A percentile compares a stretch with the other conserved stretches of the same genome.
Evolutionary conservation across 2,329 filamentous ascomycete genomes (phyloP).

Genomic region (Scedosporium aurantiacum): DNA sequence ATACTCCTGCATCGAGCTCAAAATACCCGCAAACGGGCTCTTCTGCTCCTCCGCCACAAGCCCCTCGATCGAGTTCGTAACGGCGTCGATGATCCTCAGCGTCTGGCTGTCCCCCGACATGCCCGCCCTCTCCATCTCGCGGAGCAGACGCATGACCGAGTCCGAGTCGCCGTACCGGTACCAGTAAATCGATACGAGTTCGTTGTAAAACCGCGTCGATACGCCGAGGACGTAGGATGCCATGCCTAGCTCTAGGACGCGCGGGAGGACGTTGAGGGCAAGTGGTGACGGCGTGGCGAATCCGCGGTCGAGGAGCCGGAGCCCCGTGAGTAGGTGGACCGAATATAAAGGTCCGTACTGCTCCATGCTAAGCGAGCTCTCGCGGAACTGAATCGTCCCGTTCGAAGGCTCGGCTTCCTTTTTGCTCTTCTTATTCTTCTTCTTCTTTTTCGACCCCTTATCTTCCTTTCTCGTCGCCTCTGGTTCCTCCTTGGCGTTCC

Average conservation of each 20-base stretch:
- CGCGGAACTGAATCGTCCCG: not conserved
- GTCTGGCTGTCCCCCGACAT: conserved; percentile 44
- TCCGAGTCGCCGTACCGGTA: conserved; percentile 45
- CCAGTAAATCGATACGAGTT: conserved; percentile 53
- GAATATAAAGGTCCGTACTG: conserved; percentile 56
- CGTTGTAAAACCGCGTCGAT: conserved; percentile 58
- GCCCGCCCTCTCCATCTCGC: conserved; percentile 56
- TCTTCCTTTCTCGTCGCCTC: not conserved
- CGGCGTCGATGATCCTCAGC: conserved; percentile 22
- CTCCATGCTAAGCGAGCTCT: conserved; percentile 31
- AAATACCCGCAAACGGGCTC: not conserved
- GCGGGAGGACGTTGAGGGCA: conserved; percentile 50
- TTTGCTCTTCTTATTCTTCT: conserved; percentile 2
- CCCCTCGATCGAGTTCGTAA: conserved; percentile 10
- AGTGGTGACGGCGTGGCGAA: conserved; percentile 50
- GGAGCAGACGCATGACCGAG: conserved; percentile 43
- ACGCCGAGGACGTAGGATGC: conserved; percentile 62
- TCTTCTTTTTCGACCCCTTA: not conserved
- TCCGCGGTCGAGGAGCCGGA: conserved; percentile 43
- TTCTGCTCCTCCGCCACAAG: not conserved
- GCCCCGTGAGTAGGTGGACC: conserved; percentile 44
- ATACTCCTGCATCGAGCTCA: conserved; percentile 5
- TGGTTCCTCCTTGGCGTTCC: not conserved
- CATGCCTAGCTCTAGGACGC: conserved; percentile 56
- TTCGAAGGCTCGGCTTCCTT: conserved; percentile 8